Evolutionary conservation across 192 early-diverging fungal species (phyloP).

Genomic region (Irineochytrium annulatum): DNA sequence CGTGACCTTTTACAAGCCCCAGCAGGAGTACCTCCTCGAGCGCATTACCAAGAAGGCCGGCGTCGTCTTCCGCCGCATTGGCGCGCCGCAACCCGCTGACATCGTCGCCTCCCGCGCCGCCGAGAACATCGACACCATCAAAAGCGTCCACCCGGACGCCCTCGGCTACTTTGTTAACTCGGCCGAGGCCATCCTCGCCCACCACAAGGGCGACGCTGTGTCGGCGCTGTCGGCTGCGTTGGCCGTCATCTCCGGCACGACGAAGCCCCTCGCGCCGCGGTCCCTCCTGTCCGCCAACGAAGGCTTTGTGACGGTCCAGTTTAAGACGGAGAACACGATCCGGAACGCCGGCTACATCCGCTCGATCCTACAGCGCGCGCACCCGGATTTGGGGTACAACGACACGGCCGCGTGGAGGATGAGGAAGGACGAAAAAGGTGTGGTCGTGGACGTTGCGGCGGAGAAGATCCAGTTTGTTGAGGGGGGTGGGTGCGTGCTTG

Average conservation of each 20-base stretch:
- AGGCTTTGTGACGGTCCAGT: constrained; percentile 75
- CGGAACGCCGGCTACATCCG: constrained; percentile 82
- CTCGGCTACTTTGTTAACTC: constrained; percentile 72
- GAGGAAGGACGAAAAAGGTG: constrained; percentile 72
- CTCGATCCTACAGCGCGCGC: constrained; percentile 65
- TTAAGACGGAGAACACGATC: constrained; percentile 62
- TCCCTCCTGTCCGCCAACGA: constrained; percentile 81
- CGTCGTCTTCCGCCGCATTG: constrained; percentile 72
- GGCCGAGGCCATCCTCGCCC: constrained; percentile 68
- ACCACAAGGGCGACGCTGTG: constrained; percentile 66
- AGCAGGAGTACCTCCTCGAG: constrained; percentile 76
- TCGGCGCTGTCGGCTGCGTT: constrained; percentile 80
- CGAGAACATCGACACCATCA: constrained; percentile 70
- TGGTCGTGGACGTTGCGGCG: constrained; percentile 79
- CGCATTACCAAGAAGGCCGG: constrained; percentile 69
- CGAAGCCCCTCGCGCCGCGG: constrained; percentile 74
- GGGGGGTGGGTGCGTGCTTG: constrained; percentile 43
- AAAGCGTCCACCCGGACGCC: constrained; percentile 66
- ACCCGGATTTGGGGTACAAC: constrained; percentile 67
- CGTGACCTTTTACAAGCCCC: constrained; percentile 88
- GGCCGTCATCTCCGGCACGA: constrained; percentile 83
- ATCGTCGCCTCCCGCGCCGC: constrained; percentile 76
- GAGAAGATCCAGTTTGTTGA: constrained; percentile 63
- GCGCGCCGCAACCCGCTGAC: constrained; percentile 85
- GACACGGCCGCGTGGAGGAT: constrained; percentile 77